Percentiles rank a stretch among this genome's conserved stretches.
Evolutionary conservation across 1,284 basidiomycete genomes (phyloP).

Genomic region (Phellopilus nigrolimitatus): DNA sequence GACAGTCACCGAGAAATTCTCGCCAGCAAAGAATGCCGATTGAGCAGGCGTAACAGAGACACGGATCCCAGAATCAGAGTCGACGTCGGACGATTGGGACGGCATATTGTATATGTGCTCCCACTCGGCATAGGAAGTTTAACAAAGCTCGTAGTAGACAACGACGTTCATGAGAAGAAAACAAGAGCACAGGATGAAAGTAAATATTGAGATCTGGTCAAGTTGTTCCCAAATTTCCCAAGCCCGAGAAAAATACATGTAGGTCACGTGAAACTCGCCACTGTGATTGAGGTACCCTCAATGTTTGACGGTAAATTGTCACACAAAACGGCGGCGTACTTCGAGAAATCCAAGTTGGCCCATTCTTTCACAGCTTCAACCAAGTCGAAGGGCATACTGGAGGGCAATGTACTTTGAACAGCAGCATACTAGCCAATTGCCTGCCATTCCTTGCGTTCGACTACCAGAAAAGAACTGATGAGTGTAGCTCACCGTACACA

Average conservation of each 20-base stretch:
- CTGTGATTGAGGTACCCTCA: too few relatives aligned
- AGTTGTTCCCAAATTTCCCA: too few relatives aligned
- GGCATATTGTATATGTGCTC: background rate
- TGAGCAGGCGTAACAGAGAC: conserved; percentile 73
- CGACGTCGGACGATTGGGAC: background rate
- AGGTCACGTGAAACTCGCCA: too few relatives aligned
- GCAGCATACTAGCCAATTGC: conserved; percentile 45
- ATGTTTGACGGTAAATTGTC: too few relatives aligned
- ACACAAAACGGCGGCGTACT: too few relatives aligned
- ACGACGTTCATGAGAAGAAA: conserved; percentile 1
- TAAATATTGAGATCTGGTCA: too few relatives aligned
- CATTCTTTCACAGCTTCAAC: conserved; percentile 49
- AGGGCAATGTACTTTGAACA: conserved; percentile 52
- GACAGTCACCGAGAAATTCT: conserved; percentile 78
- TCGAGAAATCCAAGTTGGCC: conserved; percentile 54
- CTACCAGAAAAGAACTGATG: background rate
- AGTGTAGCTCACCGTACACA: conserved; percentile 26
- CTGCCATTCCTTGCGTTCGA: conserved; percentile 31
- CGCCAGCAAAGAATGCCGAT: conserved; percentile 91
- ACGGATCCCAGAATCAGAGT: conserved; percentile 35
- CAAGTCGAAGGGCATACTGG: conserved; percentile 42
- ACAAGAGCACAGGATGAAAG: too few relatives aligned
- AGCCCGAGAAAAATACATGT: too few relatives aligned
- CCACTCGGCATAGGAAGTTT: too few relatives aligned
- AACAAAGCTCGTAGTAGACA: background rate